Evolutionary conservation across 306 rosid species (phyloP).

Genomic region (Acacia crassicarpa): DNA sequence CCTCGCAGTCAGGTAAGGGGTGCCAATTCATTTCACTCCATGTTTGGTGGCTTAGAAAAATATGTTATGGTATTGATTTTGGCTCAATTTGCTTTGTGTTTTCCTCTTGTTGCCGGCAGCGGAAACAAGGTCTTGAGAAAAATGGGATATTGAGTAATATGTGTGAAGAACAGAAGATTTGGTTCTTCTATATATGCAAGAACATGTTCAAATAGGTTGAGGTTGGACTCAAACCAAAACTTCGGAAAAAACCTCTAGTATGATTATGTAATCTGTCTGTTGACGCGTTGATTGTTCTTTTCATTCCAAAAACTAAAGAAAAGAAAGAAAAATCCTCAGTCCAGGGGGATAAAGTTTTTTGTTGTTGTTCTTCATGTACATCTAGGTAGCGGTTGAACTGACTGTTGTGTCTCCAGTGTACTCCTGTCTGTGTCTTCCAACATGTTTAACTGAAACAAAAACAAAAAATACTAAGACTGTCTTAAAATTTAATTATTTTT

Average conservation of each 20-base stretch:
- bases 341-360: background rate
- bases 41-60: slow-evolving; percentile 4
- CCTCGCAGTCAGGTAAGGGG: slow-evolving; percentile 15
- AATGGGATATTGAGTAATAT: background rate
- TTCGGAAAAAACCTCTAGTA: background rate
- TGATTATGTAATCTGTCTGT: background rate
- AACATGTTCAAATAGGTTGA: too few relatives aligned
- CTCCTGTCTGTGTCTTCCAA: too few relatives aligned
- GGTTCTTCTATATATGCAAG: background rate
- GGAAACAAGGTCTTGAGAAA: background rate
- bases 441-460: too few relatives aligned
- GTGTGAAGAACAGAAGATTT: background rate
- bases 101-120: background rate
- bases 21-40: too few relatives aligned
- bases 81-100: background rate
- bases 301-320: background rate
- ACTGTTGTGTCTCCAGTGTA: background rate
- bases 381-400: background rate
- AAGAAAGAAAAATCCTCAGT: background rate
- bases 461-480: too few relatives aligned
- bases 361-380: background rate
- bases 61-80: background rate
- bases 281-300: background rate
- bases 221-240: background rate
- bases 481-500: too few relatives aligned